Percentiles rank a stretch among this genome's conserved stretches.
phyloP scores from a whole-genome alignment of 495 filamentous ascomycete species.

The Podospora pseudoanserina region DNA sequence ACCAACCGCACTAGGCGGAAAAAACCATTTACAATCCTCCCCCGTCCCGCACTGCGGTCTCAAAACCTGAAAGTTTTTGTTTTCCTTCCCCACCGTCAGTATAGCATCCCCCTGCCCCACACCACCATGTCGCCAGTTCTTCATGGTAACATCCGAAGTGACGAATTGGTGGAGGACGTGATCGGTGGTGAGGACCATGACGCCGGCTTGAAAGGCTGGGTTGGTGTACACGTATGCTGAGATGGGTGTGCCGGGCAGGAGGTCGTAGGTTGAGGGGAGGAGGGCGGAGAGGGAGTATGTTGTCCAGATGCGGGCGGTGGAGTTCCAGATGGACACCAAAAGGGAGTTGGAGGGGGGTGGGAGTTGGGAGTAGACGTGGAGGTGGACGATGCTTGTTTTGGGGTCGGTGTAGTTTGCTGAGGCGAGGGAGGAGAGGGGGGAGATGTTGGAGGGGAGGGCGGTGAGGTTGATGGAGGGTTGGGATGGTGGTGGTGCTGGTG shows the following conservation, averaged over 20 bases:
- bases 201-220: neutral
- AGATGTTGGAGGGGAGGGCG: neutral
- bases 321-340: neutral
- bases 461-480: neutral
- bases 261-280: neutral
- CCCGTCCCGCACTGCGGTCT: constrained; percentile 1
- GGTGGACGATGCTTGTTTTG: neutral
- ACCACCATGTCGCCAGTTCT: neutral
- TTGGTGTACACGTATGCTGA: neutral
- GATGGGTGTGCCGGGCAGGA: neutral
- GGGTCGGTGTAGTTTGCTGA: constrained; percentile 1
- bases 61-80: neutral
- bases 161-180: neutral
- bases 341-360: neutral
- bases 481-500: neutral
- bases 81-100: neutral
- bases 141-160: neutral
- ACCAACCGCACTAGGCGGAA: neutral
- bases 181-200: neutral
- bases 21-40: neutral
- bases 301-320: neutral
- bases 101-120: neutral
- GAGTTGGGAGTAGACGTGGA: neutral
- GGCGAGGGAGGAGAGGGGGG: neutral
- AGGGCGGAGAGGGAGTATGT: neutral